Conservation (phyloP, 2,329 filamentous ascomycete species). For the Blastomyces parvus region DNA sequence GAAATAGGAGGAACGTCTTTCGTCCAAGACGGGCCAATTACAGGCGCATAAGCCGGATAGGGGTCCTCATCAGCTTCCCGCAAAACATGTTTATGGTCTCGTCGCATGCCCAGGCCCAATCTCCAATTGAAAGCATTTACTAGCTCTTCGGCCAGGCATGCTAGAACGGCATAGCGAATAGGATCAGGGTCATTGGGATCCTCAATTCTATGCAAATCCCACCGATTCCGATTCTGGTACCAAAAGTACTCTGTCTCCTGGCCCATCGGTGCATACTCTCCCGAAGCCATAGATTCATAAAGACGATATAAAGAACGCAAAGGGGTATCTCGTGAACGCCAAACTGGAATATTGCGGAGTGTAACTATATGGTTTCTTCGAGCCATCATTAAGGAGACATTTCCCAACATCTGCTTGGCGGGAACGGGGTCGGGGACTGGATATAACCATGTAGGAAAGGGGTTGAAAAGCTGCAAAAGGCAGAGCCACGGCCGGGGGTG, state of each 20-base stretch:
- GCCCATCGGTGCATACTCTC: constrained; percentile 17
- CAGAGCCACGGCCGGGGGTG: constrained; percentile 17
- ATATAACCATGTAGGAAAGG: constrained; percentile 14
- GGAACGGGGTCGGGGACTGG: constrained; percentile 17
- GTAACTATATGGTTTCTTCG: constrained; percentile 10
- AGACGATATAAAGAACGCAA: constrained; percentile 22
- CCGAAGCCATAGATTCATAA: constrained; percentile 20
- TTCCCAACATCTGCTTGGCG: constrained; percentile 12
- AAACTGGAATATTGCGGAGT: constrained; percentile 16
- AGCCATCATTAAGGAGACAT: constrained; percentile 10
- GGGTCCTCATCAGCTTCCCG: constrained; percentile 16
- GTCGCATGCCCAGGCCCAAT: constrained; percentile 19
- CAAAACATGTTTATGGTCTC: constrained; percentile 16
- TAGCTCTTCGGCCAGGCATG: constrained; percentile 21
- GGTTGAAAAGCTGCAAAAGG: constrained; percentile 19
- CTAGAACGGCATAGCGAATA: constrained; percentile 23
- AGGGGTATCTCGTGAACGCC: constrained; percentile 21
- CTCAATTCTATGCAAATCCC: constrained; percentile 19
- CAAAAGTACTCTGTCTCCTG: constrained; percentile 23
- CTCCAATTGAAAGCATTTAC: constrained; percentile 23
- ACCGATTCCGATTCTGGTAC: constrained; percentile 18
- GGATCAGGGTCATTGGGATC: constrained; percentile 23
- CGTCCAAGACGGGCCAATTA: constrained; percentile 17
- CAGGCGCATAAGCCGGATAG: constrained; percentile 15
- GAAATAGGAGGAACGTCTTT: constrained; percentile 14